Base-by-base conservation (phyloP, 345 rosid species). In the Noccaea bulbosa region DNA sequence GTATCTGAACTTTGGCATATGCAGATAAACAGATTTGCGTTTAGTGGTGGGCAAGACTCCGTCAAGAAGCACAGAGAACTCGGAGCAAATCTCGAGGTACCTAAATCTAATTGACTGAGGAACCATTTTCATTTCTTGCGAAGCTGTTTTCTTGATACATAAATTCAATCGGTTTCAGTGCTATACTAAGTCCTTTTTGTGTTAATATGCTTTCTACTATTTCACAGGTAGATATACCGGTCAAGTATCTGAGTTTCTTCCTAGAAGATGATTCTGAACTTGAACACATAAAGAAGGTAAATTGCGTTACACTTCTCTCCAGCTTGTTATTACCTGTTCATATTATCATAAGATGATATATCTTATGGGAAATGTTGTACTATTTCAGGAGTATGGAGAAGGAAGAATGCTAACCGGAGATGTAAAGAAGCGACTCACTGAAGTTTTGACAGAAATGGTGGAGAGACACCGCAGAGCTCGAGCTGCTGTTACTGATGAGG, bases 31-130 rank as follows among this genome's bases (percentile, higher is more conserved):
- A 87, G 68, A 61, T 79, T 85, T 27, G 98, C 97, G 2, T 91
- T 87, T 78, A 83, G 91, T 62, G 98, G 98, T 5, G 93, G 98
- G 22, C 97, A 80, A 77, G 96, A 91, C 51, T 75, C 89, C 41
- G 37, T 83, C 14, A 90, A 91, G 63, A 86, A 86, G 73, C 92
- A 86, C 71, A 81, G 86, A 75, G 76, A 81, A 73, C 76, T 77
- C 41, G 98, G 96, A 65, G 96, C 97, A 72, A 89, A 93, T 80
- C 84, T 93, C 3, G 97, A 93, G 98, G 97, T 89, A 33, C 35
- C 35, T 6, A 33, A 33, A 33, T 5, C 6, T 33, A 6, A 33
- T 33, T 33, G 7, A 33, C 35, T 33, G 7, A 33, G 35, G 35
- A 6, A 33, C 35, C 35, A 5, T 33, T 33, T 7, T 33, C n/a